These are phyloP conservation scores for Gossypium herbaceum DNA, from an alignment of 345 rosid species.

Conservation along the genomic window DNA sequence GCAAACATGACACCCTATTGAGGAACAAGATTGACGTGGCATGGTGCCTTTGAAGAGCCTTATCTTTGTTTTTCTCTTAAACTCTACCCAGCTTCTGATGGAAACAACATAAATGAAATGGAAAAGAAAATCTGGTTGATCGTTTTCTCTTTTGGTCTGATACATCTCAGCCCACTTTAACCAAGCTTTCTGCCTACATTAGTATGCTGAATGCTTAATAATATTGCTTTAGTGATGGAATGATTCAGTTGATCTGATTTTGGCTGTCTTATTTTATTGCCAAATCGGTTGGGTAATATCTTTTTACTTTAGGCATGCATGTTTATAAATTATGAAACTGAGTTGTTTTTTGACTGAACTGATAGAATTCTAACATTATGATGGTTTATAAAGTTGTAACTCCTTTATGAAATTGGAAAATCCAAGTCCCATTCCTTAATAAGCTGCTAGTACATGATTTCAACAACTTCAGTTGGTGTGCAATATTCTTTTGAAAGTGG, in stretches of 20 bases:
- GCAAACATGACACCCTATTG: background rate
- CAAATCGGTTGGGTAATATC: background rate
- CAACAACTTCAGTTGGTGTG: background rate
- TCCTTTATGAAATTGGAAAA: background rate
- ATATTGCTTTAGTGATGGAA: constrained; percentile 3
- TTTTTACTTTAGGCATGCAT: constrained; percentile 3
- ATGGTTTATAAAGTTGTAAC: constrained; percentile 9
- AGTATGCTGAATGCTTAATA: constrained; percentile 2
- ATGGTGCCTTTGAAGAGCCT: background rate
- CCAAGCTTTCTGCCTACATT: constrained; percentile 7
- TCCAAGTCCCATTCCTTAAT: background rate
- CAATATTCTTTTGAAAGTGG: background rate
- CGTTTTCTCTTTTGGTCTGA: background rate
- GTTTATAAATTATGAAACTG: background rate
- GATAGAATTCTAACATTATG: background rate
- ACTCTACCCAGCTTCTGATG: background rate
- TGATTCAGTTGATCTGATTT: constrained; percentile 6
- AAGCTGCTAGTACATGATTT: constrained; percentile 2
- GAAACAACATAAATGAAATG: background rate
- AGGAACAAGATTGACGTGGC: background rate
- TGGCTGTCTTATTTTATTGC: constrained; percentile 15
- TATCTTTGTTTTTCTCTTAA: background rate
- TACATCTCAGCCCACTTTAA: background rate
- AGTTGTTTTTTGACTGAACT: background rate
- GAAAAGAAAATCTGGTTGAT: background rate